Percentiles rank a stretch among this genome's conserved stretches.
phyloP scores from a whole-genome alignment of 2,329 filamentous ascomycete genomes.

The Sporothrix phasma region DNA sequence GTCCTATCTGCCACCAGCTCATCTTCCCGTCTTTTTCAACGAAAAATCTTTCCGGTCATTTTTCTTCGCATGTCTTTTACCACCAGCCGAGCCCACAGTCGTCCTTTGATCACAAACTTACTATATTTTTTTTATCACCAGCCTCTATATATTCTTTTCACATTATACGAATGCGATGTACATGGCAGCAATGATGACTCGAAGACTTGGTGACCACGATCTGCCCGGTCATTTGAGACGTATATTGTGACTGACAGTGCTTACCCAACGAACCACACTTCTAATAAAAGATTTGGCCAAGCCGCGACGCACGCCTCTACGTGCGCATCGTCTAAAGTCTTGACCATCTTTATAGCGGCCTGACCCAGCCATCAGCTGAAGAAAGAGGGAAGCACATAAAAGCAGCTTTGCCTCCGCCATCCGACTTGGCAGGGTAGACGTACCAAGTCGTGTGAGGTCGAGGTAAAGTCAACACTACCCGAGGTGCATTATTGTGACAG shows the following conservation, averaged over 20 bases:
- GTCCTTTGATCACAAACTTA: background rate
- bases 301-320: background rate
- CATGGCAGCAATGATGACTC: too few relatives aligned
- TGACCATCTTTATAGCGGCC: background rate
- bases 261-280: too few relatives aligned
- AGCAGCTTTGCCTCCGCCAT: background rate
- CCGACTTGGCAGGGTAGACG: background rate
- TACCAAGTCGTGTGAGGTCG: too few relatives aligned
- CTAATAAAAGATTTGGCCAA: too few relatives aligned
- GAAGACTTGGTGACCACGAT: too few relatives aligned
- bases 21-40: background rate
- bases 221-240: too few relatives aligned
- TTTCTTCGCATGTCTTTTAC: conserved; percentile 1
- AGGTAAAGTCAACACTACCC: background rate
- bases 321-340: background rate
- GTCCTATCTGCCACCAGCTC: background rate
- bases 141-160: background rate
- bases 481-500: background rate
- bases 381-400: too few relatives aligned
- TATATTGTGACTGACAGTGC: too few relatives aligned
- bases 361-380: background rate
- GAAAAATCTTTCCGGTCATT: background rate
- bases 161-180: too few relatives aligned
- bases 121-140: background rate
- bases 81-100: background rate